phyloP scores from a whole-genome alignment of 2,329 filamentous ascomycete genomes.

The Tolypocladium cylindrosporum region DNA sequence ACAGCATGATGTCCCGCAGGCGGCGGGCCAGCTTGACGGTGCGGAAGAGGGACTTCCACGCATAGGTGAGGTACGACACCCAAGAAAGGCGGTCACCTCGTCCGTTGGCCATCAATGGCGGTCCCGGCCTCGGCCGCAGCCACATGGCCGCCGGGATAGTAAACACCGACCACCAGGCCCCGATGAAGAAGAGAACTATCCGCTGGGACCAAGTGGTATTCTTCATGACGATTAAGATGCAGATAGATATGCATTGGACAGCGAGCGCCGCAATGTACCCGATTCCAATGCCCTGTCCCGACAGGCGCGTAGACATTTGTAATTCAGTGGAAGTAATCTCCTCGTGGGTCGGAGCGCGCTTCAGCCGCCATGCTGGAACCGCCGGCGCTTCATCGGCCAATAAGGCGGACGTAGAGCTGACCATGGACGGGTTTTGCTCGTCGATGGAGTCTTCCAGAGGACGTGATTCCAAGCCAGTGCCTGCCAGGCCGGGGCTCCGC shows the following conservation, averaged over 20 bases:
- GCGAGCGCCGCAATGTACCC: constrained; percentile 83
- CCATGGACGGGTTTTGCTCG: constrained; percentile 17
- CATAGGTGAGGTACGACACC: constrained; percentile 65
- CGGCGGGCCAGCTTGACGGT: constrained; percentile 67
- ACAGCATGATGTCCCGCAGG: constrained; percentile 64
- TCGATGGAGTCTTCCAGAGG: constrained; percentile 21
- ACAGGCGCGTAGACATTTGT: constrained; percentile 79
- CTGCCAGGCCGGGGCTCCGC: constrained; percentile 19
- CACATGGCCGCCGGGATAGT: constrained; percentile 81
- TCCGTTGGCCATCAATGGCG: constrained; percentile 51
- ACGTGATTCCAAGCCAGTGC: constrained; percentile 22
- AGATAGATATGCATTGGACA: constrained; percentile 71
- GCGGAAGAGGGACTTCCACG: constrained; percentile 77
- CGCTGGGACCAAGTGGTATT: constrained; percentile 80
- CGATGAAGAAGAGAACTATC: constrained; percentile 77
- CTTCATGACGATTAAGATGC: constrained; percentile 61
- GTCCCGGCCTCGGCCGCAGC: constrained; percentile 80
- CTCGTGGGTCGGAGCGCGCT: constrained; percentile 29
- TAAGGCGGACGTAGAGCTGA: constrained; percentile 37
- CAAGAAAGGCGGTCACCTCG: constrained; percentile 33
- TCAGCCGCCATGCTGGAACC: constrained; percentile 18
- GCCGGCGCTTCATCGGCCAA: constrained; percentile 21
- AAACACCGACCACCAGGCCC: constrained; percentile 87
- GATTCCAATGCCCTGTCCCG: constrained; percentile 84
- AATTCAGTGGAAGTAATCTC: constrained; percentile 57